Conservation (phyloP, 208 protist genomes). For the Leishmania gerbilli region DNA sequence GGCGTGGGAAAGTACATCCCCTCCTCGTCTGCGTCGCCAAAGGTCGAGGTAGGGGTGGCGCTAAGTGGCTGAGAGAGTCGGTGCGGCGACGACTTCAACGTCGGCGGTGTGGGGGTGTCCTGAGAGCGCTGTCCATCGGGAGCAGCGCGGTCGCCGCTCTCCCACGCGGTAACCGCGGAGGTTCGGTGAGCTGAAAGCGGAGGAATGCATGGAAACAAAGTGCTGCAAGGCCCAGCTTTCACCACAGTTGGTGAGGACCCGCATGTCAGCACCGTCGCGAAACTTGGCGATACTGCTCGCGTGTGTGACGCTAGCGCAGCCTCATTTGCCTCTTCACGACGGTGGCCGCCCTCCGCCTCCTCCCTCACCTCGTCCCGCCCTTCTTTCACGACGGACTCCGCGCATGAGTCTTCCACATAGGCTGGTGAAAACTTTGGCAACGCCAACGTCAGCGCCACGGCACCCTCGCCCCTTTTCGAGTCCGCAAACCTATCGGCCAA, state of each 20-base stretch:
- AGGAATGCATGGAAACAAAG: not conserved
- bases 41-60: conserved; percentile 6
- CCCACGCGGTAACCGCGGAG: not conserved
- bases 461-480: not conserved
- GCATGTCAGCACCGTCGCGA: not conserved
- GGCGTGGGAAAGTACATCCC: conserved; percentile 22
- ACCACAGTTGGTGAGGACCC: not conserved
- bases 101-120: not conserved
- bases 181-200: not conserved
- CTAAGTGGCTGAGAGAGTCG: conserved; percentile 4
- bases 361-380: not conserved
- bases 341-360: not conserved
- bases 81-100: not conserved
- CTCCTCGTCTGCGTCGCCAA: conserved; percentile 17
- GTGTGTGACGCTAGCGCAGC: not conserved
- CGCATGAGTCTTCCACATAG: not conserved
- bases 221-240: not conserved
- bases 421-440: not conserved
- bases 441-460: not conserved
- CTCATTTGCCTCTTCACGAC: not conserved
- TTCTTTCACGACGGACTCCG: not conserved
- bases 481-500: not conserved
- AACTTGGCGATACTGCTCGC: not conserved
- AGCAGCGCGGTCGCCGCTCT: not conserved
- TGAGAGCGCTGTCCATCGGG: not conserved